Base-by-base conservation (phyloP, 441 rosid genomes). In the Erodium chrysanthum region DNA sequence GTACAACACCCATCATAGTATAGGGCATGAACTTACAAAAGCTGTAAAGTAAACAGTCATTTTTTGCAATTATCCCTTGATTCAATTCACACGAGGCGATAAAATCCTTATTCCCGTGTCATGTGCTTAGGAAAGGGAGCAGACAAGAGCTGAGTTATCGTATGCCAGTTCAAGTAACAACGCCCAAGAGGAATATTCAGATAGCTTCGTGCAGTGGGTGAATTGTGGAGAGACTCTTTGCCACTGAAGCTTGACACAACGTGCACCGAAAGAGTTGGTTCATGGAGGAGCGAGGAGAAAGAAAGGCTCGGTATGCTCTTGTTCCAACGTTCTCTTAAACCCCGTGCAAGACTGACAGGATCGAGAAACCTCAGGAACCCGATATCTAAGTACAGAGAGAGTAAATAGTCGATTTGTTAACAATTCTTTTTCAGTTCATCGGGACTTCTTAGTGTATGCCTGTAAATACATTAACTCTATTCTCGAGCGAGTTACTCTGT, bases 181-280 rank as follows among this genome's bases (percentile, higher is more conserved):
- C 63, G 86, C 68, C 29, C 79, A 66, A 0, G 88, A 86, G 74
- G 97, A 90, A 22, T 88, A 77, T 74, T 66, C 99, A 4, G 96
- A 84, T 71, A 81, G 88, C 82, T 92, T 95, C 72, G 89, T 81
- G 68, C 79, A 79, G 7, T 95, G 99, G 99, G 97, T 95, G 68
- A 84, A 74, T 74, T 56, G 56, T 1, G 98, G 98, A 70, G 95
- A 88, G 77, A 78, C 92, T 10, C 79, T 95, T 67, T 84, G 96
- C 88, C 86, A 85, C 63, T 91, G 80, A 85, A 81, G 56, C 40
- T 40, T 33, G 17, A 59, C 48, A 72, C 31, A 17, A 69, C 65
- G 62, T 18, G 67, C 56, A 20, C 64, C 0, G 20, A 31, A 70
- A 48, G 64, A 46, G 66, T 68, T 65, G 71, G 68, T 71, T 44